Percentiles rank a stretch among this genome's conserved stretches.
phyloP scores from a whole-genome alignment of 768 basidiomycete species.

The Leucosporidium yakuticum region DNA sequence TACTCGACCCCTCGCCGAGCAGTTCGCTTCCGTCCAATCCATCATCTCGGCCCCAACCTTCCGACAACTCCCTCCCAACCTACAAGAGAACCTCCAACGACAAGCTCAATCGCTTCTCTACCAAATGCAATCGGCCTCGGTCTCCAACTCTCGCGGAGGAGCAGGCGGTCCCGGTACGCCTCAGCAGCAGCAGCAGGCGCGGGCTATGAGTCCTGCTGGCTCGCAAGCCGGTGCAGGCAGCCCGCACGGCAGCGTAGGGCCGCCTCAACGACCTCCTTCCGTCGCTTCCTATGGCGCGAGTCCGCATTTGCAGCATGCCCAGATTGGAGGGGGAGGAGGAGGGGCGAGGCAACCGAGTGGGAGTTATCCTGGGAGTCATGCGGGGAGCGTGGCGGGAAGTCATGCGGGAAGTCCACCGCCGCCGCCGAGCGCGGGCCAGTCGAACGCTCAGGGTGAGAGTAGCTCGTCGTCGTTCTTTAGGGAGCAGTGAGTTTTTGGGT shows the following conservation, averaged over 20 bases:
- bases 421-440: background rate
- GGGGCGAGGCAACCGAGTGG: background rate
- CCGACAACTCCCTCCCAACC: constrained; percentile 14
- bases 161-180: background rate
- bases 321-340: background rate
- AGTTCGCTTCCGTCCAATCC: constrained; percentile 17
- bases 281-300: constrained; percentile 9
- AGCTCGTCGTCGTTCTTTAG: constrained; percentile 19
- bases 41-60: constrained; percentile 18
- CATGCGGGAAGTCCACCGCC: constrained; percentile 23
- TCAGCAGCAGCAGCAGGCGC: background rate
- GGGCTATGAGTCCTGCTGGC: background rate
- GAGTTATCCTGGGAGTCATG: background rate
- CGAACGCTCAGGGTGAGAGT: background rate
- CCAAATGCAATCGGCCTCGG: constrained; percentile 17
- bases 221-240: background rate
- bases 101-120: constrained; percentile 18
- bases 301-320: constrained; percentile 19
- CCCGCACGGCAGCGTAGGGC: background rate
- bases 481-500: constrained; percentile 17
- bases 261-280: background rate
- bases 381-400: constrained; percentile 9
- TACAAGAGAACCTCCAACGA: constrained; percentile 21
- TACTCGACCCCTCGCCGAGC: constrained; percentile 9
- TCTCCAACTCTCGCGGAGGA: no score